These are phyloP conservation scores for Lathyrus oleraceus DNA, from an alignment of 306 rosid species.

Conservation along the genomic window DNA sequence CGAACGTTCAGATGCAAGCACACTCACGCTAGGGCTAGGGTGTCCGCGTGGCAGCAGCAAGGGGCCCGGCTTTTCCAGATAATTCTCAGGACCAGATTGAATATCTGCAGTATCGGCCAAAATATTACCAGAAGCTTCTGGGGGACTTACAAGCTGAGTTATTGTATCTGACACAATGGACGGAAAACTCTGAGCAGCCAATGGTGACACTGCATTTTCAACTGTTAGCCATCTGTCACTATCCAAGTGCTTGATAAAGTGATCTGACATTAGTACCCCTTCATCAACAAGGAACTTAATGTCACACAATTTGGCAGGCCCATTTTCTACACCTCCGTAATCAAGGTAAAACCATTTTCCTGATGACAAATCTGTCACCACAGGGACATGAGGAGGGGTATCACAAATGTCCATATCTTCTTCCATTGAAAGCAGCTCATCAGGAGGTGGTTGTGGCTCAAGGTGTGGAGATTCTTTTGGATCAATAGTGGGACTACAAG, in stretches of 20 bases:
- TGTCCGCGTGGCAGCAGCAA: conserved; percentile 33
- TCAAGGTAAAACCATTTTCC: conserved; percentile 98
- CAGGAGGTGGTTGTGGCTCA: conserved; percentile 56
- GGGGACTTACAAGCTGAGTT: conserved; percentile 86
- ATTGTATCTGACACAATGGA: conserved; percentile 70
- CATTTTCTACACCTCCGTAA: conserved; percentile 74
- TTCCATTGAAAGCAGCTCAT: conserved; percentile 92
- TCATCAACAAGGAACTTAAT: conserved; percentile 83
- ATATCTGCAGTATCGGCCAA: conserved; percentile 66
- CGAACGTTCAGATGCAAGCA: conserved; percentile 48
- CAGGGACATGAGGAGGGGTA: conserved; percentile 91
- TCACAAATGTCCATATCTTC: conserved; percentile 99
- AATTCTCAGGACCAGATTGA: conserved; percentile 47
- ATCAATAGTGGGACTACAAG: conserved; percentile 58
- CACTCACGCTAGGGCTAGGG: conserved; percentile 37
- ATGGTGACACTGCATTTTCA: conserved; percentile 93
- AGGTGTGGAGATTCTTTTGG: conserved; percentile 50
- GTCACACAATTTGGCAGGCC: conserved; percentile 80
- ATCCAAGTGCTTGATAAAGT: conserved; percentile 86
- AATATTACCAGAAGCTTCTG: conserved; percentile 96
- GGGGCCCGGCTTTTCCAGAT: conserved; percentile 40
- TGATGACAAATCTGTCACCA: conserved; percentile 59
- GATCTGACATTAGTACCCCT: conserved; percentile 84
- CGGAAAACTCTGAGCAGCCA: conserved; percentile 62
- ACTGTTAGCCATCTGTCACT: conserved; percentile 94